Evolutionary conservation across 352 stramenopile genomes (phyloP), one percentile per base, ranked within the genome.

Genomic region (Phytophthora macrochlamydospora): DNA sequence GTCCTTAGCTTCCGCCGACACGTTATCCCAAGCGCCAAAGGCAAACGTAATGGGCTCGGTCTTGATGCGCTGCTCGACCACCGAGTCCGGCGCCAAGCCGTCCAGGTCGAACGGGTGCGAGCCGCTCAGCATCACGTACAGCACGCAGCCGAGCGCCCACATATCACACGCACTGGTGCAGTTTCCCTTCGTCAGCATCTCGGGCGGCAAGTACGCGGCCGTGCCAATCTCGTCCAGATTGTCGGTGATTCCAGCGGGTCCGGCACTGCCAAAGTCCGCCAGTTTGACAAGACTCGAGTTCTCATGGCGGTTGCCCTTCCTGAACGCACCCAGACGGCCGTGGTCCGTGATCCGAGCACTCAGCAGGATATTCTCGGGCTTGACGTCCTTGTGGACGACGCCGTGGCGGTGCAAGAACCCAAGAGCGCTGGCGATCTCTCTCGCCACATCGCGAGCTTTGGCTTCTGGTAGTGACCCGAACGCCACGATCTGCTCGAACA

Each of bases 81-180:
- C 79, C 4, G 86, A 75, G 69, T 98, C 93, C 0, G 83, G 85
- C 9, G 89, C 77, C 54, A 81, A 85, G 12, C 91, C 92, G 44
- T 95, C 79, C 18, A 98, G 54, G 73, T 98, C 95, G 73, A 97
- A 98, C 31, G 95, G 95, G 72, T 98, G 94, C 12, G 88, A 73
- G 42, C 94, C 93, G 33, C 89, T 95, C 9, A 98, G 80, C 81
- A 97, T 91, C 54, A 98, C 97, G 76, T 98, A 98, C 5, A 98
- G 78, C 76, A 98, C 97, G 44, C 96, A 94, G 32, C 95, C 95
- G 7, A 98, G 68, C 0, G 84, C 78, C 87, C 87, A 95, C 77
- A 93, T 90, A 72, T 95, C 87, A 18, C 78, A 87, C 9, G 79
- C 82, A 7, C 76, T 78, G 0, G 85, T 90, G 66, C 83, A 93